Evolutionary conservation across 305 asterid species (phyloP).

Genomic region (Salvia sclarea): DNA sequence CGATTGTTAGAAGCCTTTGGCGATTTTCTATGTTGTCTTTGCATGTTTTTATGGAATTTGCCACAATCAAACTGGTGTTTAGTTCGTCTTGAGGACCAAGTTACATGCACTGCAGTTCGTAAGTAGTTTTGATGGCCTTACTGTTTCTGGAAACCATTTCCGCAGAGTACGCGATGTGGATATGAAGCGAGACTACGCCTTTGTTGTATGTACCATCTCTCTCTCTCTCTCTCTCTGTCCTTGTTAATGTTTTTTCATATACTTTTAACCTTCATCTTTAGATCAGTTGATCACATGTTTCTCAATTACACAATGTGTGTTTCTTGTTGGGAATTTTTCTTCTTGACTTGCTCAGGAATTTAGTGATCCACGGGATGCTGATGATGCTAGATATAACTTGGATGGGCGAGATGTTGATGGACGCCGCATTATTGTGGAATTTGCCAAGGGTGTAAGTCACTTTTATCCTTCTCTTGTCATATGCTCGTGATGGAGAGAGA

Average conservation of each 20-base stretch:
- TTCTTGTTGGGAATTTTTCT: constrained; percentile 37
- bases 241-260: background rate
- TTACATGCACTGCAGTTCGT: constrained; percentile 87
- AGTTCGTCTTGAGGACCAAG: constrained; percentile 93
- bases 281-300: background rate
- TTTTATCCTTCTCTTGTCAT: background rate
- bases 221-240: too few species aligned
- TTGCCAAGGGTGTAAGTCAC: constrained; percentile 87
- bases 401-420: constrained; percentile 96
- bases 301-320: constrained; percentile 21
- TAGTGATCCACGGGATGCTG: constrained; percentile 96
- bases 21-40: constrained; percentile 90
- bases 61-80: constrained; percentile 97
- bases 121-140: constrained; percentile 99
- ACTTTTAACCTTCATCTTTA: background rate
- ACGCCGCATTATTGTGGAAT: constrained; percentile 83
- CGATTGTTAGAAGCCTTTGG: constrained; percentile 91
- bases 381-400: constrained; percentile 80
- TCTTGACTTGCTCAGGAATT: constrained; percentile 60
- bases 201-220: constrained; percentile 69
- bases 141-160: constrained; percentile 97
- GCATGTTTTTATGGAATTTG: constrained; percentile 94
- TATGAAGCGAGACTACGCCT: constrained; percentile 98
- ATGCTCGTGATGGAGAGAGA: background rate
- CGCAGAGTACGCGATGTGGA: constrained; percentile 99